phyloP scores from a whole-genome alignment of 495 filamentous ascomycete species.

The Xylaria telfairii region DNA sequence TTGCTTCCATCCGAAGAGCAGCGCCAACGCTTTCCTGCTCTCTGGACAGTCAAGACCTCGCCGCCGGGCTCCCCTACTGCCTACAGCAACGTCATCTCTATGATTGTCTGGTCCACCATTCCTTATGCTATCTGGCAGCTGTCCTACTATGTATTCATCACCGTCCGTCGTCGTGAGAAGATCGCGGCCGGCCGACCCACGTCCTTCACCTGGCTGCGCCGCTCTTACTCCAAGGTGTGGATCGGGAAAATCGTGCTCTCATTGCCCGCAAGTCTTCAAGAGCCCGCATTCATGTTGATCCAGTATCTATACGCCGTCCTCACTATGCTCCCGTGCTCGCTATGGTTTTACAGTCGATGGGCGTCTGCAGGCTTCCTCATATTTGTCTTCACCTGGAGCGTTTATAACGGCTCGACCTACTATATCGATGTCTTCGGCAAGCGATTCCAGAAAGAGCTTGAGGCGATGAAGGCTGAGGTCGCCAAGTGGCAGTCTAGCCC shows the following conservation, averaged over 20 bases:
- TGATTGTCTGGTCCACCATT: slow-evolving; percentile 92
- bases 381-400: slow-evolving; percentile 83
- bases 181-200: slow-evolving; percentile 96
- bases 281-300: slow-evolving; percentile 92
- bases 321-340: slow-evolving; percentile 91
- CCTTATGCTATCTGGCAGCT: slow-evolving; percentile 95
- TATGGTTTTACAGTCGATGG: slow-evolving; percentile 94
- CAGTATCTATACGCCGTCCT: slow-evolving; percentile 89
- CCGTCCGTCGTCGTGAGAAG: slow-evolving; percentile 87
- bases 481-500: slow-evolving; percentile 79
- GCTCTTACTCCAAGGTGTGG: slow-evolving; percentile 84
- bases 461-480: slow-evolving; percentile 87
- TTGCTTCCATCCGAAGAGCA: slow-evolving; percentile 70
- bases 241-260: slow-evolving; percentile 84
- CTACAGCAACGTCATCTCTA: slow-evolving; percentile 76
- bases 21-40: slow-evolving; percentile 78
- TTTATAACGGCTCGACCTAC: slow-evolving; percentile 94
- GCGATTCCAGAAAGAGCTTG: slow-evolving; percentile 94
- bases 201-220: slow-evolving; percentile 95
- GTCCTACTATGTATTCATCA: slow-evolving; percentile 90
- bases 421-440: slow-evolving; percentile 98
- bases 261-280: slow-evolving; percentile 77
- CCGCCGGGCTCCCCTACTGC: slow-evolving; percentile 71
- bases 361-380: slow-evolving; percentile 77
- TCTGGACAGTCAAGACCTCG: slow-evolving; percentile 81